phyloP scores from a whole-genome alignment of 192 early-diverging fungal genomes.

The Coemansia sp. region DNA sequence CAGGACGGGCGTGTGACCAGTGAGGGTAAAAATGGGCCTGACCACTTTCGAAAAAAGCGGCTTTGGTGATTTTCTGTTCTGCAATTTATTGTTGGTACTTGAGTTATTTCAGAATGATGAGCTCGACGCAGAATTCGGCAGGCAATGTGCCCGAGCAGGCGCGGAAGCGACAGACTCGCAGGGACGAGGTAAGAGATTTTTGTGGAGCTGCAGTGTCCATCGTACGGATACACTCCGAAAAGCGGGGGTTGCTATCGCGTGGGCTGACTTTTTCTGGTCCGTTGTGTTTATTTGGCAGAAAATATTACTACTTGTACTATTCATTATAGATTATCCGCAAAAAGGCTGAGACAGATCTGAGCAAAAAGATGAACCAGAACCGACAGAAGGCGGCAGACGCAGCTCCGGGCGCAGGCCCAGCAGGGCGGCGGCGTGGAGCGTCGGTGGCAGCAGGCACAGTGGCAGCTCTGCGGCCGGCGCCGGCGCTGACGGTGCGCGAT shows the following conservation, averaged over 20 bases:
- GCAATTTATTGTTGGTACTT: background rate
- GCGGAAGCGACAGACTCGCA: conserved; percentile 45
- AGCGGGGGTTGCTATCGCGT: background rate
- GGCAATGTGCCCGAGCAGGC: conserved; percentile 42
- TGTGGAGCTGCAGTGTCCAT: background rate
- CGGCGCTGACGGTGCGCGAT: conserved; percentile 82
- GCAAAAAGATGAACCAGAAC: conserved; percentile 58
- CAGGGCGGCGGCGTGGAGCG: conserved; percentile 33
- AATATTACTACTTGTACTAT: background rate
- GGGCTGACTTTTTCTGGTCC: conserved; percentile 9
- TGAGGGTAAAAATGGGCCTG: background rate
- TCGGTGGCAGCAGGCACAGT: conserved; percentile 69
- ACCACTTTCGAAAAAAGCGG: background rate
- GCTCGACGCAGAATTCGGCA: conserved; percentile 31
- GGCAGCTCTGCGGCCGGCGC: conserved; percentile 78
- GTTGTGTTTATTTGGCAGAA: background rate
- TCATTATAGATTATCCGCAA: conserved; percentile 63
- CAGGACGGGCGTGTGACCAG: background rate
- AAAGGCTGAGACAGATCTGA: conserved; percentile 70
- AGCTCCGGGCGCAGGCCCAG: conserved; percentile 16
- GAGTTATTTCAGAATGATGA: conserved; percentile 31
- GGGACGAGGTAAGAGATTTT: conserved; percentile 40
- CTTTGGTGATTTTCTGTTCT: background rate
- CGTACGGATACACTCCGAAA: background rate
- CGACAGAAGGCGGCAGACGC: conserved; percentile 26